Conservation (phyloP, 2,329 filamentous ascomycete species). For the Graphiopsis chlorocephala region DNA sequence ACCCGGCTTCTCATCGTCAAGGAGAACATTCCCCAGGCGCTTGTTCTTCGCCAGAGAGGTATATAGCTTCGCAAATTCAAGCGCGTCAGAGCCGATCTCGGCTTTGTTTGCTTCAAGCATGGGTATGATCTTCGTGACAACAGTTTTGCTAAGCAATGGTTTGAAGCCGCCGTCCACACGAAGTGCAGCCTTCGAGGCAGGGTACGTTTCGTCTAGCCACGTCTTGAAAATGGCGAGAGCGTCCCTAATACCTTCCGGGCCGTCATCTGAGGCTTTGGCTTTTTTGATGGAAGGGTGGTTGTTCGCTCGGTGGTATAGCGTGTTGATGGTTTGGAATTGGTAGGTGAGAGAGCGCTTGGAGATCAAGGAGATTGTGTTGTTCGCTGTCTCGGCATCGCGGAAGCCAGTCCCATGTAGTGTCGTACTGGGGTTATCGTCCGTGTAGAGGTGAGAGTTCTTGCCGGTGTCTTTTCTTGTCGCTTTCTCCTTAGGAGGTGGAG, state of each 20-base stretch:
- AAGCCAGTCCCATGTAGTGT: conserved; percentile 35
- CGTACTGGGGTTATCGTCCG: conserved; percentile 34
- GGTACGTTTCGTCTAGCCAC: conserved; percentile 33
- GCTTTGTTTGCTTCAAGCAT: conserved; percentile 21
- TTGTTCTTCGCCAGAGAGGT: conserved; percentile 26
- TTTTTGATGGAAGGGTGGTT: conserved; percentile 31
- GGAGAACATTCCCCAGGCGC: conserved; percentile 31
- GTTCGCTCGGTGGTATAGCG: conserved; percentile 31
- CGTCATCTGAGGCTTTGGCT: conserved; percentile 7
- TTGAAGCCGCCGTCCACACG: conserved; percentile 29
- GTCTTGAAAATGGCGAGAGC: conserved; percentile 29
- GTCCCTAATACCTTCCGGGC: conserved; percentile 23
- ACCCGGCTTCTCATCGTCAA: conserved; percentile 29
- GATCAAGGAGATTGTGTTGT: conserved; percentile 30
- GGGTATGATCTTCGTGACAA: conserved; percentile 21
- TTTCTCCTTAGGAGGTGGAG: background rate
- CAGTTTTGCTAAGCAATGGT: conserved; percentile 30
- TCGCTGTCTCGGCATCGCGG: conserved; percentile 29
- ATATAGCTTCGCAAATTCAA: conserved; percentile 28
- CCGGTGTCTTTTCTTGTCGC: conserved; percentile 17
- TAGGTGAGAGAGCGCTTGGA: conserved; percentile 31
- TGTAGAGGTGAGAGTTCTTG: conserved; percentile 34
- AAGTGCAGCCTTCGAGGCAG: conserved; percentile 23
- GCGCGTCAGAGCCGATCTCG: conserved; percentile 17
- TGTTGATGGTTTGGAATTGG: conserved; percentile 35